These are phyloP conservation scores for Chamaecrista fasciculata DNA, from an alignment of 306 rosid genomes.

Conservation along the genomic window DNA sequence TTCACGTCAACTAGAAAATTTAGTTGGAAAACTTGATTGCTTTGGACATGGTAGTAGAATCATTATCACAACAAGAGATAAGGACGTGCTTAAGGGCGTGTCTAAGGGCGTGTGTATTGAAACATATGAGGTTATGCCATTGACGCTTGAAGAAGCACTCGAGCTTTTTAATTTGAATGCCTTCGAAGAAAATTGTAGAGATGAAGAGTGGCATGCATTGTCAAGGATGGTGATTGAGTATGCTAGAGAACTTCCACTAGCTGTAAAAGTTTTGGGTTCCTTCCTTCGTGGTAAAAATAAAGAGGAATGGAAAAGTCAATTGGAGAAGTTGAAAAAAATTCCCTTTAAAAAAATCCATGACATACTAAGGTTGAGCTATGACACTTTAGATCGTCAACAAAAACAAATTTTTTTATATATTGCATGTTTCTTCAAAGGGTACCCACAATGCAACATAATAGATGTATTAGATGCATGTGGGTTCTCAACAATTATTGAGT, in stretches of 20 bases:
- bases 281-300: background rate
- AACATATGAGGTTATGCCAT: background rate
- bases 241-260: conserved; percentile 10
- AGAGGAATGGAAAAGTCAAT: conserved; percentile 22
- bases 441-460: background rate
- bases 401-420: conserved; percentile 22
- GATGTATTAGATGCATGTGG: conserved; percentile 23
- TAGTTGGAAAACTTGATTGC: background rate
- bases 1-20: background rate
- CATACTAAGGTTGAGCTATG: background rate
- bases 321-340: background rate
- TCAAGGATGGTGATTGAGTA: background rate
- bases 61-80: background rate
- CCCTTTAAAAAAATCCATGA: background rate
- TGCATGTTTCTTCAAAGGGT: conserved; percentile 25
- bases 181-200: background rate
- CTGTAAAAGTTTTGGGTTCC: conserved; percentile 14
- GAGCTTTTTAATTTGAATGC: conserved; percentile 15
- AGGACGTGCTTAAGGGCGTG: background rate
- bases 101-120: no score
- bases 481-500: conserved; percentile 3
- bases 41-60: conserved; percentile 17
- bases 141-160: background rate
- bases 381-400: background rate
- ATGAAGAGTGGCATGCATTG: background rate